Evolutionary conservation across 1,284 basidiomycete genomes (phyloP), one percentile per base, ranked within the genome.

Genomic region (Mycena citricolor): DNA sequence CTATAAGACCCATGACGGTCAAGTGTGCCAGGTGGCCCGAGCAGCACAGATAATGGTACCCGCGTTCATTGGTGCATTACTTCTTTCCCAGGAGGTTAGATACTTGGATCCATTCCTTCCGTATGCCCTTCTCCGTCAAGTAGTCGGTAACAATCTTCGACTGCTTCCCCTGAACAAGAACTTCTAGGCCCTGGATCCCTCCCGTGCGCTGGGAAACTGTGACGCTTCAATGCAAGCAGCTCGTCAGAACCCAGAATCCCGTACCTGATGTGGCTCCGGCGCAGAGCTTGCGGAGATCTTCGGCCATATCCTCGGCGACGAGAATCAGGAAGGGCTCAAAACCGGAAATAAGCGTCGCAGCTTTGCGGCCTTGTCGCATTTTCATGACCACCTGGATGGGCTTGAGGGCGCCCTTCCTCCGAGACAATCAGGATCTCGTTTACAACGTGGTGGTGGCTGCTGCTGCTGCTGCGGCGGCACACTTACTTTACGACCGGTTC

Each of bases 151-250:
- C 82, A 1, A 72, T 67, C 55, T 79, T 78, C 33, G 74, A 68
- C 58, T 94, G 90, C 51, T 85, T 86, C 0, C 91, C 91, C 61
- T 93, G 90, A 0, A 93, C 82, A 57, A 88, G 70, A 5, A 93
- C 81, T 57, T 92, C 85, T 42, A 79, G 60, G 3, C 73, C 76
- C 13, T 65, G 59, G 6, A 70, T 61, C 54, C 77, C 81, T 0
- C 83, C 81, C 2, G 68, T 66, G 7, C 76, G 48, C 1, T 78
- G 76, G 0, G 76, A 74, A 8, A 86, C 84, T 87, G 17, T 19
- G 23, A 14, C 35, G 38, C 29, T 28, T 17, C 6, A 19, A 8
- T 4, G 19, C n/a, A n/a, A 11, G 4, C 17, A 26, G n/a, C 14
- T 19, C 11, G 14, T 5, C 22, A 33, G 32, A 30, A 32, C 5